Evolutionary conservation across 306 rosid species (phyloP).

Genomic region (Cucumis hystrix): DNA sequence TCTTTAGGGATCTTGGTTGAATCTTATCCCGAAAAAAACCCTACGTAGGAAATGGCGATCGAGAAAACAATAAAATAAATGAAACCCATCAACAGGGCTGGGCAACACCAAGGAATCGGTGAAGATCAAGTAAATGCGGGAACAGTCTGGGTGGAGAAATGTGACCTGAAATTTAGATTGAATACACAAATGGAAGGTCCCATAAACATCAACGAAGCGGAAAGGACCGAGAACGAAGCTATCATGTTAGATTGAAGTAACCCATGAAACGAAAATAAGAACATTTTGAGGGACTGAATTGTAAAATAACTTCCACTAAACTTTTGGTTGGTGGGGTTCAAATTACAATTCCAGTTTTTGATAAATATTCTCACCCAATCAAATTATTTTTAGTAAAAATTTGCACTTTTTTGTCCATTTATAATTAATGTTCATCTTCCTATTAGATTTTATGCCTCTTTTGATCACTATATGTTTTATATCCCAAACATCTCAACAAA

Average conservation of each 20-base stretch:
- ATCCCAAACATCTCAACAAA: too few species aligned
- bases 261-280: conserved; percentile 1
- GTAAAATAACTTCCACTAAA: neutral
- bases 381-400: neutral
- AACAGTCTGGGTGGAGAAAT: neutral
- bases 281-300: neutral
- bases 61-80: neutral
- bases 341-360: neutral
- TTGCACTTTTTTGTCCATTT: neutral
- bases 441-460: neutral
- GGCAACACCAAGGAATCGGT: neutral
- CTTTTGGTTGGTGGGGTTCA: neutral
- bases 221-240: neutral
- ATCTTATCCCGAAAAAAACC: neutral
- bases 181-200: neutral
- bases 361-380: neutral
- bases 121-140: neutral
- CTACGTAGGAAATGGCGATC: neutral
- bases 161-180: neutral
- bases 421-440: neutral
- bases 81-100: neutral
- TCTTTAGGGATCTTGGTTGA: neutral
- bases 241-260: neutral
- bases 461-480: too few species aligned
- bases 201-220: neutral